These are phyloP conservation scores for Cercospora sojina DNA, from an alignment of 2,329 filamentous ascomycete genomes.

Conservation along the genomic window DNA sequence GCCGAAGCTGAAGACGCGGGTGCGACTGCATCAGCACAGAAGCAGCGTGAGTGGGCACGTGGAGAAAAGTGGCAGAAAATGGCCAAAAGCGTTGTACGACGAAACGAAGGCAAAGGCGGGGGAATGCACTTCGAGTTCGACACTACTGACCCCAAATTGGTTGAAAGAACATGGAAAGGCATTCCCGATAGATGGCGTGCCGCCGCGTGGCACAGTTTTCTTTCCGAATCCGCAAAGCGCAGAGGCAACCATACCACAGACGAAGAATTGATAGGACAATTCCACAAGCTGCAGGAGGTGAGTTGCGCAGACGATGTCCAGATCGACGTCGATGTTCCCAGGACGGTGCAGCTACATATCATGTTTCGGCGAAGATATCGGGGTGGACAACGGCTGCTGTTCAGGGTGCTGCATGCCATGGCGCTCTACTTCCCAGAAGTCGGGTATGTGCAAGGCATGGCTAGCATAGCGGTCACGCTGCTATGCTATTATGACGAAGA, in stretches of 20 bases:
- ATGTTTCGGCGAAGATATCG: slow-evolving; percentile 94
- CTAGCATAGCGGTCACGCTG: slow-evolving; percentile 83
- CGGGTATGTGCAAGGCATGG: slow-evolving; percentile 98
- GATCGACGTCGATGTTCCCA: slow-evolving; percentile 94
- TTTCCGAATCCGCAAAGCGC: slow-evolving; percentile 71
- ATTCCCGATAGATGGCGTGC: slow-evolving; percentile 95
- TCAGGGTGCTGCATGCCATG: slow-evolving; percentile 87
- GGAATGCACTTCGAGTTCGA: slow-evolving; percentile 78
- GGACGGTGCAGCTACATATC: slow-evolving; percentile 92
- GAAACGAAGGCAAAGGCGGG: slow-evolving; percentile 45
- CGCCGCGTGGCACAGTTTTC: slow-evolving; percentile 92
- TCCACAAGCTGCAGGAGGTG: slow-evolving; percentile 68
- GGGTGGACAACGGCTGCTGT: slow-evolving; percentile 86
- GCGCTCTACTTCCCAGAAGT: slow-evolving; percentile 87
- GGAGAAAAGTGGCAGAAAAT: slow-evolving; percentile 69
- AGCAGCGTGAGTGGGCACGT: slow-evolving; percentile 59
- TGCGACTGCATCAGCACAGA: slow-evolving; percentile 49
- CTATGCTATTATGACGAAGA: slow-evolving; percentile 98
- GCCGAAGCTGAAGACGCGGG: slow-evolving; percentile 49
- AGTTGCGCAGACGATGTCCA: slow-evolving; percentile 89
- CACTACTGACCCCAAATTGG: slow-evolving; percentile 70
- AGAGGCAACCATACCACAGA: slow-evolving; percentile 62
- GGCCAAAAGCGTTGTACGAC: slow-evolving; percentile 49
- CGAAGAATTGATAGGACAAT: slow-evolving; percentile 67
- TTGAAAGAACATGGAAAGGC: slow-evolving; percentile 94